Evolutionary conservation across 2,329 filamentous ascomycete species (phyloP).

Genomic region (Penicillium sumatraense): DNA sequence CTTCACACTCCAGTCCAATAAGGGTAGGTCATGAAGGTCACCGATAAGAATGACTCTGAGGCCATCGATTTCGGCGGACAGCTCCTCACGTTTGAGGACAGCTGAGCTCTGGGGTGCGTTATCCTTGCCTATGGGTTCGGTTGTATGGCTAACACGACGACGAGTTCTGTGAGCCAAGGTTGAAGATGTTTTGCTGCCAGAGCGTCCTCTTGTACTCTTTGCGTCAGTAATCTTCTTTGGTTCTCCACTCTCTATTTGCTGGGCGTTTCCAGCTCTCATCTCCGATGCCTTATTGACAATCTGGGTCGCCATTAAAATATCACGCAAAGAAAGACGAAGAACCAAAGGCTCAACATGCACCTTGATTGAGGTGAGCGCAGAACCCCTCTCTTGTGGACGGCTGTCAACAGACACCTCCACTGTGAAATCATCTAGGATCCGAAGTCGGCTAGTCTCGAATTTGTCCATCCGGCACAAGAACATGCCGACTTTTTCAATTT

Average conservation of each 20-base stretch:
- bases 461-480: conserved; percentile 98
- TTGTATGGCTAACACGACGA: conserved; percentile 51
- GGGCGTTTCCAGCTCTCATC: conserved; percentile 64
- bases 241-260: conserved; percentile 57
- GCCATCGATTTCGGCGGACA: conserved; percentile 85
- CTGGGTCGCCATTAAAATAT: conserved; percentile 92
- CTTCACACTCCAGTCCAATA: conserved; percentile 92
- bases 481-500: conserved; percentile 95
- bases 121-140: conserved; percentile 43
- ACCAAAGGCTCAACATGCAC: conserved; percentile 91
- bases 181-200: conserved; percentile 48
- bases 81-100: conserved; percentile 72
- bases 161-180: conserved; percentile 49
- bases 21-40: conserved; percentile 91
- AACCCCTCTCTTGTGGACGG: conserved; percentile 61
- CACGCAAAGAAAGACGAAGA: conserved; percentile 84
- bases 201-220: conserved; percentile 53
- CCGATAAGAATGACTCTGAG: conserved; percentile 93
- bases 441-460: conserved; percentile 85
- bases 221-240: conserved; percentile 55
- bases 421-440: conserved; percentile 96
- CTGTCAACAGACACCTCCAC: conserved; percentile 87
- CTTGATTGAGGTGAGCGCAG: conserved; percentile 75
- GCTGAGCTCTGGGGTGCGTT: conserved; percentile 50
- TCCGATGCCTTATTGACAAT: conserved; percentile 91